A percentile compares a stretch with the other conserved stretches of the same genome.
These are phyloP conservation scores for Dentipellis fragilis DNA, from an alignment of 768 basidiomycete species.

Conservation along the genomic window DNA sequence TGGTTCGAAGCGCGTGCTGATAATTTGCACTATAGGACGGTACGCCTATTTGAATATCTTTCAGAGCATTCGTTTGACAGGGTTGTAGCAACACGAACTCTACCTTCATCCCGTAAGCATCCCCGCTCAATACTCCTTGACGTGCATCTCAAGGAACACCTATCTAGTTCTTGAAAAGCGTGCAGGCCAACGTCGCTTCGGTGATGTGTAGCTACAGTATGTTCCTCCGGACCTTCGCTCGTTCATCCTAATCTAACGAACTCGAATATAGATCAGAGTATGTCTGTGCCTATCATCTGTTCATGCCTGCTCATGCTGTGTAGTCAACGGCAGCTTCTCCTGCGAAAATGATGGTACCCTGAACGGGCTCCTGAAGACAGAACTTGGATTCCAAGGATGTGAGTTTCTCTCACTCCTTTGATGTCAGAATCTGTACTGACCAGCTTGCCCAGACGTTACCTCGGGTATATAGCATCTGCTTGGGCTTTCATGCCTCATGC, in stretches of 20 bases:
- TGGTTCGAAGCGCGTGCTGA: too few relatives aligned
- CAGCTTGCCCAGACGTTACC: slow-evolving; percentile 4
- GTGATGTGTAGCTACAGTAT: slow-evolving; percentile 19
- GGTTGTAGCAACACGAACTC: slow-evolving; percentile 15
- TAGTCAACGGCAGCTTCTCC: slow-evolving; percentile 10
- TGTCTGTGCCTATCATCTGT: neutral
- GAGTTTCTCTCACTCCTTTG: neutral
- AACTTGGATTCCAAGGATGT: slow-evolving; percentile 11
- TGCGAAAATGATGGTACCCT: slow-evolving; percentile 8
- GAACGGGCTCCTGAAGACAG: slow-evolving; percentile 8
- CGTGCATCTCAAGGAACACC: neutral
- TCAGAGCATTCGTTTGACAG: neutral
- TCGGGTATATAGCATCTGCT: neutral
- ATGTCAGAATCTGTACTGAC: neutral
- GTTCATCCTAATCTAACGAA: neutral
- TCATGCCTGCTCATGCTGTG: neutral
- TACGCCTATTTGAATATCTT: neutral
- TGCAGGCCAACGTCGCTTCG: slow-evolving; percentile 17
- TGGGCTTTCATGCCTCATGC: neutral
- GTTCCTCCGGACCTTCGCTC: neutral
- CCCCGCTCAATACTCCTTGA: neutral
- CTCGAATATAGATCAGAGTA: slow-evolving; percentile 11
- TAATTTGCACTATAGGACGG: slow-evolving; percentile 7
- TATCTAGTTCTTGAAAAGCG: slow-evolving; percentile 14
- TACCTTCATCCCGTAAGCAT: slow-evolving; percentile 14